phyloP scores from a whole-genome alignment of 257 asterid species.

The Knoxia roxburghii region DNA sequence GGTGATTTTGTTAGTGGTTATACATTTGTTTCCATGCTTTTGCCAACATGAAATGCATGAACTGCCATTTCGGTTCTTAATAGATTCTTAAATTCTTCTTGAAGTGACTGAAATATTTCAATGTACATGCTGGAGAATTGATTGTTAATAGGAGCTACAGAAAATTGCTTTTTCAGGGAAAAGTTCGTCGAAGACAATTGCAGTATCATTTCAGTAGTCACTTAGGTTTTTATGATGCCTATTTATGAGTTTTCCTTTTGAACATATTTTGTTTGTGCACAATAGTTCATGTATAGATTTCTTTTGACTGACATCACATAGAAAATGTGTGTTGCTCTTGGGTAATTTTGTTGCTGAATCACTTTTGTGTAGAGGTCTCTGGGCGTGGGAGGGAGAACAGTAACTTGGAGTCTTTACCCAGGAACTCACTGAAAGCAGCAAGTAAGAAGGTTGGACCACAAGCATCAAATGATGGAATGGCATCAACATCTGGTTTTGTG shows the following conservation, averaged over 20 bases:
- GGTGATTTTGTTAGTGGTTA: neutral
- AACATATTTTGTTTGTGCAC: neutral
- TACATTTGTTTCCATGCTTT: neutral
- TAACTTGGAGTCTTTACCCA: constrained; percentile 57
- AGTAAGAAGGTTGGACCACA: constrained; percentile 57
- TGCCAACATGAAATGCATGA: neutral
- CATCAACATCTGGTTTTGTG: constrained; percentile 59
- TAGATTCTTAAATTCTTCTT: neutral
- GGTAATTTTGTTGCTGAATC: constrained; percentile 15
- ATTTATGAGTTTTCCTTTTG: neutral
- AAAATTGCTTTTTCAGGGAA: neutral
- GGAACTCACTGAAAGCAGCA: constrained; percentile 63
- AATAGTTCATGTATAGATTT: constrained; percentile 10
- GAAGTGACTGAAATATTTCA: neutral
- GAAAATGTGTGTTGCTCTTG: neutral
- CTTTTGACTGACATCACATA: neutral
- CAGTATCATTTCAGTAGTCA: neutral
- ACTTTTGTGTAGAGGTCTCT: constrained; percentile 63
- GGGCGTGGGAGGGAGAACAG: constrained; percentile 78
- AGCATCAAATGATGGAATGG: constrained; percentile 48
- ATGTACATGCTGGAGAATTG: neutral
- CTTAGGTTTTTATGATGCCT: neutral
- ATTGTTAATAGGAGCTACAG: neutral
- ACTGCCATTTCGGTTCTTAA: neutral
- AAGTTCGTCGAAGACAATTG: neutral